Evolutionary conservation across 2,329 filamentous ascomycete species (phyloP).

Genomic region (Calonectria henricotiae): DNA sequence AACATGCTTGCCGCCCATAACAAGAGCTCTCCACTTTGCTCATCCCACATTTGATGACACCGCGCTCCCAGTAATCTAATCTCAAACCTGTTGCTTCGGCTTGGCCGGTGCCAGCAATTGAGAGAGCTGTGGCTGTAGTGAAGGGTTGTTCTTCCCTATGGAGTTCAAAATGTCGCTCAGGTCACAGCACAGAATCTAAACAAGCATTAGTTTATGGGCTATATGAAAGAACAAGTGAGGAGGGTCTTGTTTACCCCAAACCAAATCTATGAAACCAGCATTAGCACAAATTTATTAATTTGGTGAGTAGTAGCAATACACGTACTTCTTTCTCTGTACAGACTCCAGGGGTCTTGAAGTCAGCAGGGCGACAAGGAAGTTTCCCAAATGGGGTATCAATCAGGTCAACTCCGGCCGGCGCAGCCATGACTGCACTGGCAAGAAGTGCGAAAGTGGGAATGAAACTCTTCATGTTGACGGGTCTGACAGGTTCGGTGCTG

Average conservation of each 20-base stretch:
- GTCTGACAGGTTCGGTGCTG: background rate
- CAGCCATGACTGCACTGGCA: background rate
- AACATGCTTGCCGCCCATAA: background rate
- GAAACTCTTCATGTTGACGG: conserved; percentile 4
- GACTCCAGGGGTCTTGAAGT: background rate
- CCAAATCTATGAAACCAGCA: background rate
- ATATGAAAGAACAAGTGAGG: background rate
- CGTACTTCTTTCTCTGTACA: background rate
- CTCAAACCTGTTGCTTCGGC: background rate
- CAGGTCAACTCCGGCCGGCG: background rate
- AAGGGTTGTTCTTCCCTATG: background rate
- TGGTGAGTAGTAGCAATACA: too few relatives aligned
- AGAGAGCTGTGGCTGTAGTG: background rate
- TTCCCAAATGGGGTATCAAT: background rate
- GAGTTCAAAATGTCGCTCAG: background rate
- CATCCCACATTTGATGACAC: background rate
- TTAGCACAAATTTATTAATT: background rate
- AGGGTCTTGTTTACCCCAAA: background rate
- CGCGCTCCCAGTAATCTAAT: background rate
- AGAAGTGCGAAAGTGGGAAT: background rate
- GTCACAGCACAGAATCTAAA: conserved; percentile 5
- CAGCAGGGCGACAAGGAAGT: background rate
- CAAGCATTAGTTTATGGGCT: background rate
- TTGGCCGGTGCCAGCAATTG: background rate
- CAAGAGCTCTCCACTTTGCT: background rate